Conservation (phyloP, 2,329 filamentous ascomycete genomes). For the Chrysosporium keratinophilum region DNA sequence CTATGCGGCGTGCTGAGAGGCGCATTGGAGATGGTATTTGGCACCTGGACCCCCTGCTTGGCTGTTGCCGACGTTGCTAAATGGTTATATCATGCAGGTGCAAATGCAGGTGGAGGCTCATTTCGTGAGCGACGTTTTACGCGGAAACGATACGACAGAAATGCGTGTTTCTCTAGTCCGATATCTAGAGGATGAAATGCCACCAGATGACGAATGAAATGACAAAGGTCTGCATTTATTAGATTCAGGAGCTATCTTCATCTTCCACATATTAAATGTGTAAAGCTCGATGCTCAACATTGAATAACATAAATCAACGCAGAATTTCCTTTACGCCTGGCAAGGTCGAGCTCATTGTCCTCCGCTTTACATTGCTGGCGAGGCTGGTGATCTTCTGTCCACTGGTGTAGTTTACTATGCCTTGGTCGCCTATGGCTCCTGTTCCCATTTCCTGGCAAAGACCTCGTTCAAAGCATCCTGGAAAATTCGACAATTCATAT, state of each 20-base stretch:
- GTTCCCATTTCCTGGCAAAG: conserved; percentile 44
- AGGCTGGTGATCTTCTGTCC: too few relatives aligned
- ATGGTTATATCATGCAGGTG: conserved; percentile 38
- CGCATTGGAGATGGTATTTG: conserved; percentile 81
- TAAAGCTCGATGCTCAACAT: too few relatives aligned
- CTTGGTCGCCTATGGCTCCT: conserved; percentile 2
- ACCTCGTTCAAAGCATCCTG: conserved; percentile 54
- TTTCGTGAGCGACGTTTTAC: conserved; percentile 85
- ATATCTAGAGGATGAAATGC: conserved; percentile 95
- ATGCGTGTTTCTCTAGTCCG: conserved; percentile 87
- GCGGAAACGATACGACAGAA: conserved; percentile 92
- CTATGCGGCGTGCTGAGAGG: conserved; percentile 86
- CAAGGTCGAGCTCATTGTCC: too few relatives aligned
- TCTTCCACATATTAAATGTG: too few relatives aligned
- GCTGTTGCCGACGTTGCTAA: background rate
- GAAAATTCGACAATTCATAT: conserved; percentile 56
- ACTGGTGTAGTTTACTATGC: too few relatives aligned
- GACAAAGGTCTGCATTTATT: too few relatives aligned
- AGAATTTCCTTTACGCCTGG: too few relatives aligned
- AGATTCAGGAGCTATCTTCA: too few relatives aligned
- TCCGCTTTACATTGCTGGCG: too few relatives aligned
- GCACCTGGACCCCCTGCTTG: conserved; percentile 13
- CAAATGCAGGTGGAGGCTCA: conserved; percentile 98
- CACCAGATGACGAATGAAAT: conserved; percentile 77
- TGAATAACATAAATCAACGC: too few relatives aligned